Conservation (phyloP, 495 filamentous ascomycete species). For the Penicillium arizonense region DNA sequence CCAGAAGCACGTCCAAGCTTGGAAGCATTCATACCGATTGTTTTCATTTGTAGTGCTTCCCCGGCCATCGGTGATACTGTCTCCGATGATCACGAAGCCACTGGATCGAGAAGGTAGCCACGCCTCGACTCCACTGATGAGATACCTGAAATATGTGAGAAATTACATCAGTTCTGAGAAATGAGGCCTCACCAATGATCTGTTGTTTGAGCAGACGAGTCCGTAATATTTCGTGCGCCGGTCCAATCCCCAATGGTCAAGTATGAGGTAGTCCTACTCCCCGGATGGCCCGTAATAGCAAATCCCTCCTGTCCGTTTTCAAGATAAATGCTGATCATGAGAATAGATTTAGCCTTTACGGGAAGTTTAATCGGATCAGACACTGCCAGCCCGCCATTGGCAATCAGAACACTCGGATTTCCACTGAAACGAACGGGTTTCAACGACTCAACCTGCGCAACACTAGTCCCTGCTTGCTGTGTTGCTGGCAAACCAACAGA, state of each 20-base stretch:
- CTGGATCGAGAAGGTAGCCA: constrained; percentile 40
- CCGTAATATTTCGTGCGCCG: constrained; percentile 42
- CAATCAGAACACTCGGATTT: constrained; percentile 49
- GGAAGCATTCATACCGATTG: constrained; percentile 46
- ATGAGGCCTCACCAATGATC: constrained; percentile 27
- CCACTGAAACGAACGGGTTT: constrained; percentile 49
- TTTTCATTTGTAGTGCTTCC: constrained; percentile 63
- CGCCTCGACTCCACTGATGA: constrained; percentile 60
- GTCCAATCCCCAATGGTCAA: constrained; percentile 55
- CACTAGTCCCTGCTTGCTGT: constrained; percentile 48
- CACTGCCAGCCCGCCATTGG: constrained; percentile 56
- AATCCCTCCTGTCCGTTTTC: constrained; percentile 53
- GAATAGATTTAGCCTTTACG: constrained; percentile 42
- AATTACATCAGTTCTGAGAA: background rate
- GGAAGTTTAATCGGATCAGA: constrained; percentile 63
- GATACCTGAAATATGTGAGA: constrained; percentile 45
- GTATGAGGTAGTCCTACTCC: constrained; percentile 64
- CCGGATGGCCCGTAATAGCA: constrained; percentile 64
- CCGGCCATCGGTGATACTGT: constrained; percentile 73
- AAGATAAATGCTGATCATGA: constrained; percentile 61
- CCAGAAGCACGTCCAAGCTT: background rate
- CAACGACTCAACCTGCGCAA: constrained; percentile 28
- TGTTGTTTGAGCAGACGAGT: constrained; percentile 17
- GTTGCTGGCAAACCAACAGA: constrained; percentile 54
- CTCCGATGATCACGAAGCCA: constrained; percentile 63